Evolutionary conservation across 2,329 filamentous ascomycete species (phyloP), one percentile per base, ranked within the genome.

Genomic region (Aspergillus chevalieri): DNA sequence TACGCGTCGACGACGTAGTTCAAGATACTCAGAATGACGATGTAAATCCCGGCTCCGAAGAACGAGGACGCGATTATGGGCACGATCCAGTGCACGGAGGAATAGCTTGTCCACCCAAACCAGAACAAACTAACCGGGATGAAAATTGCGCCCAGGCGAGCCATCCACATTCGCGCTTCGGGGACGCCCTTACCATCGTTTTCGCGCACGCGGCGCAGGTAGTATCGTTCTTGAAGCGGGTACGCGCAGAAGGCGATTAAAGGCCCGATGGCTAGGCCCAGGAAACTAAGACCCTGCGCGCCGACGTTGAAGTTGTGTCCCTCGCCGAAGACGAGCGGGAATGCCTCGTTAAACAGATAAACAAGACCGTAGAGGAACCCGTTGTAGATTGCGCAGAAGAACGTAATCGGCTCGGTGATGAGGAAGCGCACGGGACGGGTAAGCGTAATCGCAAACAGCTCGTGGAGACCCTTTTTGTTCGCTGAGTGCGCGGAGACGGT

Each of bases 1-100:
- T 88, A 87, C 5, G 83, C 83, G 53, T 82, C 83, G 38, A 87
- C 80, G 75, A 88, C 85, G 68, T 89, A 88, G 65, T 89, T 84
- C 54, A 87, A 84, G 5, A 83, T 86, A 12, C 83, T 82, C 77
- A 86, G 84, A 68, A 87, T 87, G 47, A 86, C 85, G 28, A 79
- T 73, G 50, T 85, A 86, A 59, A 88, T 87, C 47, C 84, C 84
- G 34, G 88, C 82, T 10, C 84, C 85, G 47, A 89, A 81, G 49
- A 86, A 74, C 2, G 74, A 75, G 1, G 78, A 78, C 50, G 82
- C 86, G 44, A 87, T 68, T 73, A 86, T 82, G 6, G 82, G 81
- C 0, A 78, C 81, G 26, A 86, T 80, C 85, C 85, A 88, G 59
- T 82, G 80, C 3, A 78, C 54, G n/a, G 81, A 70, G 79, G 1